phyloP scores from a whole-genome alignment of 768 basidiomycete genomes.

The Auriscalpium microsporum region DNA sequence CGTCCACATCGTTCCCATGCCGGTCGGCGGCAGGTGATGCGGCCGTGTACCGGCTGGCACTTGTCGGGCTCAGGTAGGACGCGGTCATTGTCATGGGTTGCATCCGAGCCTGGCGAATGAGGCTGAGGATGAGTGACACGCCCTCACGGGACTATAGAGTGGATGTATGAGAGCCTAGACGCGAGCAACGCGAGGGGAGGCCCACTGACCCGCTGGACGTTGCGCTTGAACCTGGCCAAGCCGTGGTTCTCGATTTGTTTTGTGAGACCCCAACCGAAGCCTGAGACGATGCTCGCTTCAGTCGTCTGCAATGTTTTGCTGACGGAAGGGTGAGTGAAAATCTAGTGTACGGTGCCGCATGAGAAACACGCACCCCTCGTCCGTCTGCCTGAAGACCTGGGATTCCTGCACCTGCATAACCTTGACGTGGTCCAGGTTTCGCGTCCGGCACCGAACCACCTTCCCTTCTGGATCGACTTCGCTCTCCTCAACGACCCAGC shows the following conservation, averaged over 20 bases:
- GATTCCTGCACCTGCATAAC: constrained; percentile 89
- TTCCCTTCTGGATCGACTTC: constrained; percentile 82
- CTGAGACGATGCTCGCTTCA: constrained; percentile 80
- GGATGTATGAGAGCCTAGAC: constrained; percentile 9
- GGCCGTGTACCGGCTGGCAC: constrained; percentile 2
- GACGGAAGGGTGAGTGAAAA: constrained; percentile 2
- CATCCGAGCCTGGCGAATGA: constrained; percentile 71
- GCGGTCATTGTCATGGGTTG: constrained; percentile 38
- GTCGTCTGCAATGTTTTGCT: constrained; percentile 81
- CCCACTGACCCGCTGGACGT: constrained; percentile 67
- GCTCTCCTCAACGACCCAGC: constrained; percentile 93
- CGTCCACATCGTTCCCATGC: neutral
- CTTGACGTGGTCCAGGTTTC: constrained; percentile 91
- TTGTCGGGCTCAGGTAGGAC: constrained; percentile 11
- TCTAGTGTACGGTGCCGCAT: neutral
- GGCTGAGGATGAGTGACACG: constrained; percentile 69
- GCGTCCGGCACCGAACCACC: constrained; percentile 69
- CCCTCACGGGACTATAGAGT: constrained; percentile 70
- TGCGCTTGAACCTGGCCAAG: constrained; percentile 74
- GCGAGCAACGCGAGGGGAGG: neutral
- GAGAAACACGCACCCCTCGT: constrained; percentile 46
- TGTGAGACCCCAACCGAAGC: constrained; percentile 86
- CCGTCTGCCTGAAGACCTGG: constrained; percentile 57
- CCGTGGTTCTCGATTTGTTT: constrained; percentile 84
- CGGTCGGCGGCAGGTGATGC: neutral